Percentiles rank a stretch among this genome's conserved stretches.
Evolutionary conservation across 2,329 filamentous ascomycete species (phyloP).

Genomic region (Metarhizium sp.): DNA sequence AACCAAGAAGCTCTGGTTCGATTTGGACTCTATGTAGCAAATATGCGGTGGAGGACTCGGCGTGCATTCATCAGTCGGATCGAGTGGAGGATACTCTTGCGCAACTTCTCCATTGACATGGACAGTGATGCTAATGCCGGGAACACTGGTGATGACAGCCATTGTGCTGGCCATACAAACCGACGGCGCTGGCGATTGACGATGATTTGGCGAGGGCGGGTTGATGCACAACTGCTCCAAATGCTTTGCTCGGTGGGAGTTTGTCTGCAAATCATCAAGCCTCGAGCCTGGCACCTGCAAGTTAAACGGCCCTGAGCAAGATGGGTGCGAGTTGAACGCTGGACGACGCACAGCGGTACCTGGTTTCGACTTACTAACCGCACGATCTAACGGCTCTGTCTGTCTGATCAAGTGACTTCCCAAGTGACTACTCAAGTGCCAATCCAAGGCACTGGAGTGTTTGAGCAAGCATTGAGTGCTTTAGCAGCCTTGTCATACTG

Average conservation of each 20-base stretch:
- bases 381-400: too few relatives aligned
- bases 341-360: too few relatives aligned
- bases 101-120: conserved; percentile 11
- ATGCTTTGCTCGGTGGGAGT: not conserved
- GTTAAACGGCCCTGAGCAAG: too few relatives aligned
- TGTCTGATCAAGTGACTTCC: too few relatives aligned
- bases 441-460: too few relatives aligned
- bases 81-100: conserved; percentile 11
- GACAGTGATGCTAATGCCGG: conserved; percentile 11
- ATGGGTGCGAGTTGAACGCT: too few relatives aligned
- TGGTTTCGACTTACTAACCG: too few relatives aligned
- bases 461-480: too few relatives aligned
- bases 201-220: not conserved
- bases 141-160: conserved; percentile 12
- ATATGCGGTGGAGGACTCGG: not conserved
- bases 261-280: too few relatives aligned
- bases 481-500: not conserved
- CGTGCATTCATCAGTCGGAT: not conserved
- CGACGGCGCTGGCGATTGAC: not conserved
- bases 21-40: conserved; percentile 17
- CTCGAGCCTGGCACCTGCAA: too few relatives aligned
- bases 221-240: not conserved
- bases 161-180: conserved; percentile 5
- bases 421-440: not conserved
- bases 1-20: conserved; percentile 10